These are phyloP conservation scores for Arabis hirsuta DNA, from an alignment of 345 rosid genomes.

Conservation along the genomic window DNA sequence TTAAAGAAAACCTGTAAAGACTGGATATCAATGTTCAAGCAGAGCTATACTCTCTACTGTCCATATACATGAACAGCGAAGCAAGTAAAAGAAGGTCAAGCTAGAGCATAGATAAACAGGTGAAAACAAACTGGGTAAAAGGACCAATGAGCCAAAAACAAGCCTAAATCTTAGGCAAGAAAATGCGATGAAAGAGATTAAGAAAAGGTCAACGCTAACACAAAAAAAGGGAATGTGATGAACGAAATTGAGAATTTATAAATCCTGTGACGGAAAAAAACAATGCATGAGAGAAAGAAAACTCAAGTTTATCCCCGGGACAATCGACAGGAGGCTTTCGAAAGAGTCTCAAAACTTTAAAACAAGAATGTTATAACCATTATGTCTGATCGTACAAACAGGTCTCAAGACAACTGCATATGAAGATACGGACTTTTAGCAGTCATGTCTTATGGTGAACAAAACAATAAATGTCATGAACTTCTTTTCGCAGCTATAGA, in stretches of 20 bases:
- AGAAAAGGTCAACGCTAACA: not conserved
- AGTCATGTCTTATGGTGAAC: constrained; percentile 23
- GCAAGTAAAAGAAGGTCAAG: not conserved
- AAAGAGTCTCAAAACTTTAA: constrained; percentile 13
- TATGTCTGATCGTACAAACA: constrained; percentile 23
- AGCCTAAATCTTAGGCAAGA: constrained; percentile 6
- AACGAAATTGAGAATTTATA: constrained; percentile 6
- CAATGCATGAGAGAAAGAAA: constrained; percentile 1
- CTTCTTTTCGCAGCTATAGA: not conserved
- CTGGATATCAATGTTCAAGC: not conserved
- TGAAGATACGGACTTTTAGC: constrained; percentile 22
- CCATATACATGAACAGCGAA: not conserved
- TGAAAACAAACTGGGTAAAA: constrained; percentile 1
- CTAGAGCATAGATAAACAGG: not conserved
- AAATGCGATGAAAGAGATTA: not conserved
- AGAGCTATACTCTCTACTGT: constrained; percentile 9
- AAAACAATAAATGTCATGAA: constrained; percentile 18
- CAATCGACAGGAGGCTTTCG: not conserved
- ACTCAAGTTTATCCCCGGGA: not conserved
- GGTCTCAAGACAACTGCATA: constrained; percentile 32
- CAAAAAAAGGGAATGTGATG: not conserved
- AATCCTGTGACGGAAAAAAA: not conserved
- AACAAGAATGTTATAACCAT: constrained; percentile 27
- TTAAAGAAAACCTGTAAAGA: not conserved
- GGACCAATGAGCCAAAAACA: not conserved